These are phyloP conservation scores for Arthonia radiata DNA, from an alignment of 495 filamentous ascomycete species.

Conservation along the genomic window DNA sequence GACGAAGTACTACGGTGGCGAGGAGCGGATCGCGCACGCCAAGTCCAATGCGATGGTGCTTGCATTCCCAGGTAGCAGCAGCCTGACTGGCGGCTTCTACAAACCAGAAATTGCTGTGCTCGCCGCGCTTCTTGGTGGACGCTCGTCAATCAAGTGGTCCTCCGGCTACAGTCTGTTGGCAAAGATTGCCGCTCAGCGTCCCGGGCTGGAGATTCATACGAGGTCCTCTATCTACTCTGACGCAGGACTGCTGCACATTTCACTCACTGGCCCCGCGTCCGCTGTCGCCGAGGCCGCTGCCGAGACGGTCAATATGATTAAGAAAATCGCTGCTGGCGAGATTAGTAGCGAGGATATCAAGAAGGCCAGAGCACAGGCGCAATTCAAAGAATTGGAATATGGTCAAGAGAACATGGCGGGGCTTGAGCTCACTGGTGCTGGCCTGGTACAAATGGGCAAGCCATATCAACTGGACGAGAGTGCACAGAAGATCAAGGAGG, in stretches of 20 bases:
- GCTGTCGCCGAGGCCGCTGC: slow-evolving; percentile 38
- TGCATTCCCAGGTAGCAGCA: slow-evolving; percentile 73
- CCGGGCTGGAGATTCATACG: slow-evolving; percentile 40
- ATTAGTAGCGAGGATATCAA: slow-evolving; percentile 62
- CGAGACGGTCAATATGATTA: slow-evolving; percentile 47
- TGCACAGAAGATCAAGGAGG: slow-evolving; percentile 50
- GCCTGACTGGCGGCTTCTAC: slow-evolving; percentile 39
- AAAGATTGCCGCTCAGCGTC: slow-evolving; percentile 41
- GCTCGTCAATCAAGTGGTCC: slow-evolving; percentile 85
- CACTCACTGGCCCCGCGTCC: slow-evolving; percentile 43
- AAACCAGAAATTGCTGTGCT: slow-evolving; percentile 82
- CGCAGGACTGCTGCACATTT: slow-evolving; percentile 66
- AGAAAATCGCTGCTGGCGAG: slow-evolving; percentile 48
- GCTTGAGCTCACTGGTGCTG: slow-evolving; percentile 46
- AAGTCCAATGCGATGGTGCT: slow-evolving; percentile 57
- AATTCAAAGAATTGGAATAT: slow-evolving; percentile 73
- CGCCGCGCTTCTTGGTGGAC: slow-evolving; percentile 67
- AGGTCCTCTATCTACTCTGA: slow-evolving; percentile 76
- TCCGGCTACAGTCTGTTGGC: slow-evolving; percentile 73
- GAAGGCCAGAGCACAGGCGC: slow-evolving; percentile 79
- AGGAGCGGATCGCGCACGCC: slow-evolving; percentile 64
- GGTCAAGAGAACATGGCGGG: slow-evolving; percentile 47
- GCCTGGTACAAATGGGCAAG: slow-evolving; percentile 55
- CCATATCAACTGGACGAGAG: slow-evolving; percentile 68
- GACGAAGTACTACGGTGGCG: slow-evolving; percentile 78